Conservation (phyloP, 78 protist species). For the Trichosphaerium sp. region DNA sequence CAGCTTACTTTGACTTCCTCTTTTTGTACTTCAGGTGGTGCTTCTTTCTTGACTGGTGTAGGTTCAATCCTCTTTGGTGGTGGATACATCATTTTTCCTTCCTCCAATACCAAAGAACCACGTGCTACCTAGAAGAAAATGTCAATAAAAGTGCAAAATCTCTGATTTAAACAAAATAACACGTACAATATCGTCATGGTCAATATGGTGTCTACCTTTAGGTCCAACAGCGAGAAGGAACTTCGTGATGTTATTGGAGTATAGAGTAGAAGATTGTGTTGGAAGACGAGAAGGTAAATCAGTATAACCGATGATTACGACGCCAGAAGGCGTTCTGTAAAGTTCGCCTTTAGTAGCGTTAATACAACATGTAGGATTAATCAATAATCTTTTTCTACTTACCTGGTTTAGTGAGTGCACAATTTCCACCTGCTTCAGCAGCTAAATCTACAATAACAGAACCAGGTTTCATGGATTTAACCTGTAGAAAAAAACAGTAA, state of each 20-base stretch:
- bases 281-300: slow-evolving; percentile 88
- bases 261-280: slow-evolving; percentile 59
- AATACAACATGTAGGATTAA: background rate
- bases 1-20: background rate
- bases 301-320: slow-evolving; percentile 85
- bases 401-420: slow-evolving; percentile 60
- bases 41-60: background rate
- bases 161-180: background rate
- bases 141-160: background rate
- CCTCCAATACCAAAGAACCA: slow-evolving; percentile 2
- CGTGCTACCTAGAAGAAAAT: too few relatives aligned
- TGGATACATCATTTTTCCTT: slow-evolving; percentile 30
- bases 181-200: slow-evolving; percentile 37
- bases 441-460: slow-evolving; percentile 96
- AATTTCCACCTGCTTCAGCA: slow-evolving; percentile 95
- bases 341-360: background rate
- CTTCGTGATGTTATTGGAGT: slow-evolving; percentile 65
- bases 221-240: slow-evolving; percentile 60
- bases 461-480: slow-evolving; percentile 68
- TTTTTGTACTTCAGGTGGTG: background rate
- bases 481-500: too few relatives aligned
- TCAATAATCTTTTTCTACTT: slow-evolving; percentile 8
- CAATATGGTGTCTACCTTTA: slow-evolving; percentile 53
- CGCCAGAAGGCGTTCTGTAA: slow-evolving; percentile 60
- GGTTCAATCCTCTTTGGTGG: slow-evolving; percentile 22